A percentile compares a stretch with the other conserved stretches of the same genome.
These are phyloP conservation scores for Aegilops sharonensis DNA, from an alignment of 176 grass and related monocot genomes.

Conservation along the genomic window DNA sequence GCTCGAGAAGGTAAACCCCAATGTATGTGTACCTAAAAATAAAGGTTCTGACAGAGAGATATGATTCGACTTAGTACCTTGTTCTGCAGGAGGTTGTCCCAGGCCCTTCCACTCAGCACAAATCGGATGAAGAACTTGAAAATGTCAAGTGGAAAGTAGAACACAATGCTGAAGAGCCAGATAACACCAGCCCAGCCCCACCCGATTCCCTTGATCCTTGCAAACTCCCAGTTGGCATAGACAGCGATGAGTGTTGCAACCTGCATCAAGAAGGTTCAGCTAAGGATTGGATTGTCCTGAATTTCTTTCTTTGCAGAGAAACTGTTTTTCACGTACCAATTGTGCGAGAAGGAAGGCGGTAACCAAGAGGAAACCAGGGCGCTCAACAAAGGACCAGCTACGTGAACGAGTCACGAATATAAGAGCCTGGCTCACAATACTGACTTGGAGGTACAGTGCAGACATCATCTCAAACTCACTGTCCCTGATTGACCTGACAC, in stretches of 20 bases:
- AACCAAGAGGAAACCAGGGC: slow-evolving; percentile 77
- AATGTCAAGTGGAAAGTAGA: slow-evolving; percentile 78
- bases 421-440: slow-evolving; percentile 94
- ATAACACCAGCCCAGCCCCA: slow-evolving; percentile 98
- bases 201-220: slow-evolving; percentile 80
- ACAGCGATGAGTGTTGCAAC: slow-evolving; percentile 82
- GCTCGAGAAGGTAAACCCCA: neutral
- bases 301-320: neutral
- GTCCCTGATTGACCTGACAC: slow-evolving; percentile 61
- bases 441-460: slow-evolving; percentile 97
- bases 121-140: slow-evolving; percentile 97
- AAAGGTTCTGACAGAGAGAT: neutral
- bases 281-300: neutral
- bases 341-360: slow-evolving; percentile 82
- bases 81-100: slow-evolving; percentile 90
- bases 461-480: slow-evolving; percentile 77
- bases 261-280: slow-evolving; percentile 32
- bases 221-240: slow-evolving; percentile 94
- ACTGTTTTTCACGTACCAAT: slow-evolving; percentile 47
- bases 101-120: slow-evolving; percentile 84
- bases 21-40: too few species aligned
- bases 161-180: slow-evolving; percentile 93
- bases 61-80: slow-evolving; percentile 46
- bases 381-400: slow-evolving; percentile 81
- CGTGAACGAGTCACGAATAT: slow-evolving; percentile 95